Base-by-base conservation (phyloP, 2,329 filamentous ascomycete species). In the Phialocephala sp. region DNA sequence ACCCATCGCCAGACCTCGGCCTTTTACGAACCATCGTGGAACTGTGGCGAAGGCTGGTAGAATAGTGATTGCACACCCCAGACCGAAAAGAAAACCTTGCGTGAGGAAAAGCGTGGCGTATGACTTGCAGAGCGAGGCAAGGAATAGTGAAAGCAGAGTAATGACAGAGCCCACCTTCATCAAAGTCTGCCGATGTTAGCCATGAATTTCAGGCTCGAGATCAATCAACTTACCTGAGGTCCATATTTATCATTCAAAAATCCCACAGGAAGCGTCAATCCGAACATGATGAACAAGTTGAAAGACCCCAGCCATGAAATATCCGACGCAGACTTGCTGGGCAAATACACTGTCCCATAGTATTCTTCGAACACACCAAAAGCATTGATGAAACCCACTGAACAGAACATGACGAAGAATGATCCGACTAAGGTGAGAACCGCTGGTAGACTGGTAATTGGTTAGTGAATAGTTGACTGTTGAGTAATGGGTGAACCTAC, bases 281-380 rank as follows among this genome's bases (percentile, higher is more conserved):
- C 66, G 55, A 73, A 71, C 37, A 77, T 65, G 22, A 75, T 68
- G 64, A 78, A 79, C 27, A 77, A 69, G 11, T 74, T 69, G 1
- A 77, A 71, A 1, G 76, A 77, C 3, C 75, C 75, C 35, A 78
- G 72, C 76, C 76, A 78, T 32, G 77, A 74, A 41, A 79, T 77
- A 35, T 74, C 69, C 9, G 73, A 75, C 9, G 68, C 63, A 0
- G 73, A 72, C 15, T 75, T 68, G 11, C 66, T 37, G 0, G 64
- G 58, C 2, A 77, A 68, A 12, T 67, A 62, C 1, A 66, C 59
- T 20, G 59, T 60, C 2, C 37, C 32, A 59, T 77, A 78, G 65
- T 78, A 77, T 66, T 74, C 66, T 64, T 78, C 73, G 62, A 77
- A 78, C 2, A 77, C 72, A 3, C 77, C 76, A 55, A 77, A 78